Percentiles rank a stretch among this genome's conserved stretches.
phyloP scores from a whole-genome alignment of 805 yeast genomes.

The Suhomyces pyralidae region DNA sequence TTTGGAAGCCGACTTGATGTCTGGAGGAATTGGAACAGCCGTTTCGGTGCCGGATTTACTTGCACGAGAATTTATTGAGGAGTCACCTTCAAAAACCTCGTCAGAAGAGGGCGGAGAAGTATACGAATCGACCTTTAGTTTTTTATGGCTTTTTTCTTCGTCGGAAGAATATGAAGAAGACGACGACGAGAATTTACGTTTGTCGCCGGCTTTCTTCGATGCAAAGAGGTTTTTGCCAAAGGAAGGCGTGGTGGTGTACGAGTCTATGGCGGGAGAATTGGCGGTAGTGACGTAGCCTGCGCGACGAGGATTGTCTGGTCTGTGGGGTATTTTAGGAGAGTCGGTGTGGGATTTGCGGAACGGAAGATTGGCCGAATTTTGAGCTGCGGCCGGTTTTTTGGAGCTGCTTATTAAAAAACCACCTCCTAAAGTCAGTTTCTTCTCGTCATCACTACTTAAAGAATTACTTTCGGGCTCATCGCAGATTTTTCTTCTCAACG shows the following conservation, averaged over 20 bases:
- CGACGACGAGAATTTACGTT: slow-evolving; percentile 13
- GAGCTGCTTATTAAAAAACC: slow-evolving; percentile 18
- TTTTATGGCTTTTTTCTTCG: slow-evolving; percentile 17
- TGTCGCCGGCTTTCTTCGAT: not conserved
- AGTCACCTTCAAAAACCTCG: slow-evolving; percentile 13
- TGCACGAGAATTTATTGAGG: not conserved
- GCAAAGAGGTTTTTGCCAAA: not conserved
- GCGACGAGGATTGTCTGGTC: slow-evolving; percentile 4
- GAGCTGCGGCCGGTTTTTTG: slow-evolving; percentile 7
- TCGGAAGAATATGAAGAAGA: slow-evolving; percentile 22
- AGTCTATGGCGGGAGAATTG: slow-evolving; percentile 13
- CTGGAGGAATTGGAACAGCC: slow-evolving; percentile 2
- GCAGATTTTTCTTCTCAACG: slow-evolving; percentile 34
- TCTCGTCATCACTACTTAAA: slow-evolving; percentile 20
- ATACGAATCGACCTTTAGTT: slow-evolving; percentile 16
- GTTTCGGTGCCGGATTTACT: not conserved
- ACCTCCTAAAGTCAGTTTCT: slow-evolving; percentile 27
- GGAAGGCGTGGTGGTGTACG: not conserved
- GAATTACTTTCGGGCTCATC: not conserved
- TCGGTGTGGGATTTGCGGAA: slow-evolving; percentile 18
- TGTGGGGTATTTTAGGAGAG: slow-evolving; percentile 15
- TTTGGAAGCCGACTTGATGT: slow-evolving; percentile 12
- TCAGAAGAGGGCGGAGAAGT: slow-evolving; percentile 39
- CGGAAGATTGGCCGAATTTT: slow-evolving; percentile 1
- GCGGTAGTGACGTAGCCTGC: slow-evolving; percentile 6